Percentiles rank a stretch among this genome's conserved stretches.
Evolutionary conservation across 2,329 filamentous ascomycete species (phyloP).

Genomic region (Arthrinium puccinioides): DNA sequence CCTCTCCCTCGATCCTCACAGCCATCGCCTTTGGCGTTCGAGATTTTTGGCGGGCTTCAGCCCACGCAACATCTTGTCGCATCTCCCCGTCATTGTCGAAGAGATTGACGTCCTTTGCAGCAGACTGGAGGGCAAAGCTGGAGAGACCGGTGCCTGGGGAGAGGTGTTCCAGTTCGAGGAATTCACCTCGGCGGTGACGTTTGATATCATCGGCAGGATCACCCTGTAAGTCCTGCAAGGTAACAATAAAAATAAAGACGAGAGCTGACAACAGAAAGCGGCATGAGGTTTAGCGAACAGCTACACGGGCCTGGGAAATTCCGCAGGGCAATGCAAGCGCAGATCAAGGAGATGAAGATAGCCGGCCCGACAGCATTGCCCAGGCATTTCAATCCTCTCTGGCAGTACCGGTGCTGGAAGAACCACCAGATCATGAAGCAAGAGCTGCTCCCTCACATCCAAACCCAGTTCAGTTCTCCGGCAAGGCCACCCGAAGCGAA

Average conservation of each 20-base stretch:
- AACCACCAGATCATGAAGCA: neutral
- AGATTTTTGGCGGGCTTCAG: constrained; percentile 28
- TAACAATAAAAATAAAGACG: too few relatives aligned
- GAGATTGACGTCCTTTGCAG: constrained; percentile 13
- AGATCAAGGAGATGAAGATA: neutral
- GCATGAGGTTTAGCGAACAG: constrained; percentile 1
- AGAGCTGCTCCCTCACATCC: neutral
- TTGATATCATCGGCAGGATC: constrained; percentile 15
- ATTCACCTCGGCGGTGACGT: constrained; percentile 11
- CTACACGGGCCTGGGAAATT: constrained; percentile 1
- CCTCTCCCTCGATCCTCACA: constrained; percentile 16
- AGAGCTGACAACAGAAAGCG: neutral
- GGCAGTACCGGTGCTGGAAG: neutral
- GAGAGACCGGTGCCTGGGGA: constrained; percentile 7
- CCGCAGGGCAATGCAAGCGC: neutral
- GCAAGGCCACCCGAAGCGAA: constrained; percentile 9
- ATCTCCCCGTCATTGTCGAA: constrained; percentile 20
- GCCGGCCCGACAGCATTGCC: neutral
- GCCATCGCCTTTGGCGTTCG: constrained; percentile 24
- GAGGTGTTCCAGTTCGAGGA: constrained; percentile 16
- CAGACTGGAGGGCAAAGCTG: constrained; percentile 7
- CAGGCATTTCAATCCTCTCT: neutral
- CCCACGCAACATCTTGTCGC: constrained; percentile 20
- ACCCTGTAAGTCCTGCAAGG: constrained; percentile 13
- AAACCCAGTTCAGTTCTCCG: constrained; percentile 10